Evolutionary conservation across 768 basidiomycete genomes (phyloP).

Genomic region (Leucocoprinus leucothites): DNA sequence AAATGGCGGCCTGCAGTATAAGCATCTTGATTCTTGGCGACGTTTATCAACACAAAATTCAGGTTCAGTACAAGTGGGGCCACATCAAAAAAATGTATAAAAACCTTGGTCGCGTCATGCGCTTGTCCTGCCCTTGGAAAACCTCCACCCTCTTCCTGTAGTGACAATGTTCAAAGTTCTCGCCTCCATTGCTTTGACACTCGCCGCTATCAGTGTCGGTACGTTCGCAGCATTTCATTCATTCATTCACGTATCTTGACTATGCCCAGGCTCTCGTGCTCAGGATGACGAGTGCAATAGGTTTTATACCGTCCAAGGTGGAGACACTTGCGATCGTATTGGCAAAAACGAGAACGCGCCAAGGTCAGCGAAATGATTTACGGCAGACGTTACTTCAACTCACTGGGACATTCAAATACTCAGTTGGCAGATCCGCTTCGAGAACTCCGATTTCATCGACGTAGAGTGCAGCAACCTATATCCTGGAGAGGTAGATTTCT

Average conservation of each 20-base stretch:
- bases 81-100: too few species aligned
- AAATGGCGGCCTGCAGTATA: too few species aligned
- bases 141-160: too few species aligned
- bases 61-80: too few species aligned
- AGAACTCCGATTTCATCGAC: conserved; percentile 48
- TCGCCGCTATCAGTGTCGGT: background rate
- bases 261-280: background rate
- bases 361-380: too few species aligned
- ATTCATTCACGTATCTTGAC: background rate
- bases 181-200: background rate
- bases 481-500: conserved; percentile 39
- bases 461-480: conserved; percentile 53
- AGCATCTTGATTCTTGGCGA: too few species aligned
- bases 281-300: conserved; percentile 36
- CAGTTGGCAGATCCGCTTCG: conserved; percentile 58
- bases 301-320: conserved; percentile 43
- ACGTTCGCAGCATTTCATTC: background rate
- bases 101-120: too few species aligned
- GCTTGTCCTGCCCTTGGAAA: too few species aligned
- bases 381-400: too few species aligned
- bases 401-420: background rate
- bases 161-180: background rate
- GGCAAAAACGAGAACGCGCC: conserved; percentile 44
- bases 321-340: conserved; percentile 58
- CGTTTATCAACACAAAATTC: too few species aligned